Evolutionary conservation across 305 asterid genomes (phyloP).

Genomic region (Stenogyne calaminthoides): DNA sequence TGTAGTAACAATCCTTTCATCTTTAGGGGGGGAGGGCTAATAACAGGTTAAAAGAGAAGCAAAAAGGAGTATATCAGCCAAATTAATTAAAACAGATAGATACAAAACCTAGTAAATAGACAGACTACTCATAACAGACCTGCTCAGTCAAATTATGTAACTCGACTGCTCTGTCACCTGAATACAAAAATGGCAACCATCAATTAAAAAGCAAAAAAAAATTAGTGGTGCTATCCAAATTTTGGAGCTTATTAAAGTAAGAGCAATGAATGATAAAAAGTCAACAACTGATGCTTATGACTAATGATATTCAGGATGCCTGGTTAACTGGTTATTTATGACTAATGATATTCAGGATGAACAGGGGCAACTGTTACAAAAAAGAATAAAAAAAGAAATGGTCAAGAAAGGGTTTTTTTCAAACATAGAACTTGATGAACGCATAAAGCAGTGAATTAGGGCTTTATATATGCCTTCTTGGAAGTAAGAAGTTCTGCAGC

Average conservation of each 20-base stretch:
- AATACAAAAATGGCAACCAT: slow-evolving; percentile 35
- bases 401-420: neutral
- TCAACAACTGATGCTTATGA: slow-evolving; percentile 22
- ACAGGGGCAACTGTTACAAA: neutral
- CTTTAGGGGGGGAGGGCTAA: slow-evolving; percentile 83
- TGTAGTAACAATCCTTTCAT: slow-evolving; percentile 71
- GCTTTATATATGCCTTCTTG: slow-evolving; percentile 12
- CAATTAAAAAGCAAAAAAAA: slow-evolving; percentile 23
- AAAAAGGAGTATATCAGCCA: slow-evolving; percentile 35
- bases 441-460: slow-evolving; percentile 7
- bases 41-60: slow-evolving; percentile 42
- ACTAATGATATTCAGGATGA: slow-evolving; percentile 19
- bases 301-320: slow-evolving; percentile 16
- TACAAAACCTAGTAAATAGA: slow-evolving; percentile 20
- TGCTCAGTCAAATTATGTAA: slow-evolving; percentile 75
- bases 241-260: neutral
- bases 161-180: slow-evolving; percentile 80
- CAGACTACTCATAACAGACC: slow-evolving; percentile 44
- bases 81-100: slow-evolving; percentile 33
- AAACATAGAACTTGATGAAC: neutral
- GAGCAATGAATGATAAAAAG: neutral
- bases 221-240: slow-evolving; percentile 5
- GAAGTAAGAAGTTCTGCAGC: slow-evolving; percentile 10
- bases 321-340: slow-evolving; percentile 11
- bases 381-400: neutral